Evolutionary conservation across 495 filamentous ascomycete genomes (phyloP).

Genomic region (Astrothelium subdiscretum): DNA sequence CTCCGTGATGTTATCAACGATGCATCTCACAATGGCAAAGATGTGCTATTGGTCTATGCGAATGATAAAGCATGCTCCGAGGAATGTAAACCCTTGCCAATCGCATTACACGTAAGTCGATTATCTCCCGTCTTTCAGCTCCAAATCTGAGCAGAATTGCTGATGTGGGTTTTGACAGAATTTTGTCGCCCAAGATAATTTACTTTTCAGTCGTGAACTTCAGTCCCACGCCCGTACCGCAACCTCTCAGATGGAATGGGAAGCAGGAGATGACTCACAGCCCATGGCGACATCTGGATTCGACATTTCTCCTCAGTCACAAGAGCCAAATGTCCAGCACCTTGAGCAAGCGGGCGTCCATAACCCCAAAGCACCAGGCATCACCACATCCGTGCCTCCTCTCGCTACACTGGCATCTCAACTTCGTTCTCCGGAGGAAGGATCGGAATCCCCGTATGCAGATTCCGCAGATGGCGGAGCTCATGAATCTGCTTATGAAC

Average conservation of each 20-base stretch:
- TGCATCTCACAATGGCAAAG: constrained; percentile 13
- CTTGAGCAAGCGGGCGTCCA: background rate
- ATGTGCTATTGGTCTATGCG: constrained; percentile 14
- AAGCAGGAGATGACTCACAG: background rate
- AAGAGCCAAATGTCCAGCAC: background rate
- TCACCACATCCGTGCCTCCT: background rate
- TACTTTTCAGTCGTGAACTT: background rate
- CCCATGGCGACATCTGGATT: background rate
- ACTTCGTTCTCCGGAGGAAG: background rate
- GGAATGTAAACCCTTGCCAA: background rate
- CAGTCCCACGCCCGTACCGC: background rate
- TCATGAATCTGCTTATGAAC: background rate
- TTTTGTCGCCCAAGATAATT: background rate
- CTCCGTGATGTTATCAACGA: constrained; percentile 18
- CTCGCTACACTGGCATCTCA: background rate
- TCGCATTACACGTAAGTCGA: background rate
- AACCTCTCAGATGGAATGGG: background rate
- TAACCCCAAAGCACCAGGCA: background rate
- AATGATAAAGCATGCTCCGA: constrained; percentile 5
- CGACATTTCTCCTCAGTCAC: background rate
- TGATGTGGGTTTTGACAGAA: background rate
- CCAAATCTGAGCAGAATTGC: background rate
- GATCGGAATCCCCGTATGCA: background rate
- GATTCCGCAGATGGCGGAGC: background rate
- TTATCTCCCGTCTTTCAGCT: background rate